phyloP scores from a whole-genome alignment of 164 flowering plant genomes.

The Chimonanthus salicifolius region DNA sequence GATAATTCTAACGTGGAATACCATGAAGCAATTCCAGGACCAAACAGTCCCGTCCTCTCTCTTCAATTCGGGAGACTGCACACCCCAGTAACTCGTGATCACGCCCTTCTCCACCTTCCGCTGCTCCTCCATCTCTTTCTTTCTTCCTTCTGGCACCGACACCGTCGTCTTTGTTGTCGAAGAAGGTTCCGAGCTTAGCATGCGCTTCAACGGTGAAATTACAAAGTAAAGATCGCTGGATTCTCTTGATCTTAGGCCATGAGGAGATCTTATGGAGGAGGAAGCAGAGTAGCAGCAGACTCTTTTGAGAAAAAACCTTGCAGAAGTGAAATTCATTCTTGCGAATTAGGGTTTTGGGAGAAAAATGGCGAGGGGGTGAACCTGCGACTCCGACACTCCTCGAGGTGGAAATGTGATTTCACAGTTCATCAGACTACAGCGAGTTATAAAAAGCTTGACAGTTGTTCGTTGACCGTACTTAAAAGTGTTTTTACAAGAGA shows the following conservation, averaged over 20 bases:
- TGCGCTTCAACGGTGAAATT: constrained; percentile 18
- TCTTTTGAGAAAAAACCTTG: constrained; percentile 10
- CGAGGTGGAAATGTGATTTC: too few relatives aligned
- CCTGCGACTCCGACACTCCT: too few relatives aligned
- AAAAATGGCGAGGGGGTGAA: too few relatives aligned
- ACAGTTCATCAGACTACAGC: too few relatives aligned
- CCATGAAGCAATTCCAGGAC: constrained; percentile 98
- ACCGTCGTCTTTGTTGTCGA: constrained; percentile 14
- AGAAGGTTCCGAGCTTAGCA: constrained; percentile 19
- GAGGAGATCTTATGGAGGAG: constrained; percentile 2
- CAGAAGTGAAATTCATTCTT: constrained; percentile 14
- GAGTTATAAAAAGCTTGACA: too few relatives aligned
- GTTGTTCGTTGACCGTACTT: too few relatives aligned
- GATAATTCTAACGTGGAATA: constrained; percentile 12
- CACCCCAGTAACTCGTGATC: constrained; percentile 76
- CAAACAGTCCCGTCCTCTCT: constrained; percentile 77
- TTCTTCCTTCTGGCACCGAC: constrained; percentile 11
- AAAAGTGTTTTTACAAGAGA: too few relatives aligned
- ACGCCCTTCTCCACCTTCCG: constrained; percentile 12
- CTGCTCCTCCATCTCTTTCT: constrained; percentile 5
- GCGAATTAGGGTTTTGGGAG: not conserved
- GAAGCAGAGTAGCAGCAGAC: not conserved
- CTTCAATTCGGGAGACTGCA: constrained; percentile 39
- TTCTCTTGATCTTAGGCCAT: not conserved
- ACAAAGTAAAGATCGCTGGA: not conserved